Evolutionary conservation across 352 stramenopile species (phyloP).

Genomic region (Globisporangium radiosum): DNA sequence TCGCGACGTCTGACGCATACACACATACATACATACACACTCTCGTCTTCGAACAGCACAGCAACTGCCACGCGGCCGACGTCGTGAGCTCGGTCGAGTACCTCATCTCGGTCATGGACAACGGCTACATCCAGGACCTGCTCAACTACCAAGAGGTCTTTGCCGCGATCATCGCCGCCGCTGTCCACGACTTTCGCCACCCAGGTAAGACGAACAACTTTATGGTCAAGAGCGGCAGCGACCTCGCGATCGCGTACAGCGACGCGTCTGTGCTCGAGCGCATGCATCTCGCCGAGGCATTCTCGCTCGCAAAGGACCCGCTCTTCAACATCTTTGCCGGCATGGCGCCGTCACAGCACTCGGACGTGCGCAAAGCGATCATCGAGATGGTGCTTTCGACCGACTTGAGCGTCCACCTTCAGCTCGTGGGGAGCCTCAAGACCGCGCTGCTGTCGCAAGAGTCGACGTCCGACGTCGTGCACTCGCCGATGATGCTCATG

Average conservation of each 20-base stretch:
- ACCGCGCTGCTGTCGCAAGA: constrained; percentile 59
- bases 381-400: constrained; percentile 88
- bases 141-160: constrained; percentile 79
- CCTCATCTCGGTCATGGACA: constrained; percentile 56
- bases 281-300: constrained; percentile 83
- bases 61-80: constrained; percentile 68
- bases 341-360: constrained; percentile 72
- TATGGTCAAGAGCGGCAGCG: constrained; percentile 70
- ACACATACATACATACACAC: no score
- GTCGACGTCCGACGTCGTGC: constrained; percentile 21
- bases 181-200: constrained; percentile 84
- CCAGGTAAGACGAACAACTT: constrained; percentile 85
- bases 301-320: constrained; percentile 69
- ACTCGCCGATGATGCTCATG: constrained; percentile 77
- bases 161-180: constrained; percentile 64
- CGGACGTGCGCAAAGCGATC: constrained; percentile 78
- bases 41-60: constrained; percentile 22
- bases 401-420: constrained; percentile 76
- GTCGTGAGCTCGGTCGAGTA: constrained; percentile 84
- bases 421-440: constrained; percentile 75
- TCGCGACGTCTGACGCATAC: no score
- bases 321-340: constrained; percentile 73
- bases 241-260: constrained; percentile 80
- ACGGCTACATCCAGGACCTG: constrained; percentile 65
- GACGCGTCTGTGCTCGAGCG: constrained; percentile 82